Base-by-base conservation (phyloP, 2,329 filamentous ascomycete species). In the Ambrosiella cleistominuta region DNA sequence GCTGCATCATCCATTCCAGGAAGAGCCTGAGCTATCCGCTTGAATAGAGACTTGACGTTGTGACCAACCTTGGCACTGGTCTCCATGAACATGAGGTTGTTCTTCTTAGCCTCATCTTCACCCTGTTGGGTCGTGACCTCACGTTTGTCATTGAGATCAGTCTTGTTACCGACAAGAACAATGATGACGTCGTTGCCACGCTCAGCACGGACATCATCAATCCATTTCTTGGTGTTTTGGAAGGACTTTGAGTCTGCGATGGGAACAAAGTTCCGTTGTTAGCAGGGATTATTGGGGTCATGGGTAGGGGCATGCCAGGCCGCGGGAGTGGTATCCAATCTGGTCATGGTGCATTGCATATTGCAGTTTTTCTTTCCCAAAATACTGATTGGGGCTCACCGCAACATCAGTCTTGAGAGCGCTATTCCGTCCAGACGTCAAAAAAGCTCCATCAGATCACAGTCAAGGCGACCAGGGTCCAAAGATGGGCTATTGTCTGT, bases 201-300 rank as follows among this genome's bases (percentile, higher is more conserved):
- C 75, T 98, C 93, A 56, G 90, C 91, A 62, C 93, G 82, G 60
- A 98, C 93, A 68, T 98, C 93, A 69, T 98, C 93, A 64, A 98
- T 95, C 93, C 94, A 98, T 78, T 98, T 98, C 68, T 90, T 83
- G 57, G 93, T 98, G 73, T 98, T 96, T 70, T 96, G 86, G 76
- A 98, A 98, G 27, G 89, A 95, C 73, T 97, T 96, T 63, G 86
- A 85, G 70, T 93, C 83, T 87, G 65, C 39, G 17, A 54, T 50
- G 40, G 9, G 42, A 17, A 19, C 11, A 36, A 17, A 17, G 42
- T 38, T 37, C 15, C 15, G 44, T 57, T 42, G 52, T 58, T 55
- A 58, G 57, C 55, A 36, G 56, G 49, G 57, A 37, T 40, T 15
- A 19, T 51, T 27, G 27, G 17, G 6, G 6, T 51, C 17, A 51